Conservation (phyloP, 495 filamentous ascomycete genomes). For the Staphylotrichum longicolle region DNA sequence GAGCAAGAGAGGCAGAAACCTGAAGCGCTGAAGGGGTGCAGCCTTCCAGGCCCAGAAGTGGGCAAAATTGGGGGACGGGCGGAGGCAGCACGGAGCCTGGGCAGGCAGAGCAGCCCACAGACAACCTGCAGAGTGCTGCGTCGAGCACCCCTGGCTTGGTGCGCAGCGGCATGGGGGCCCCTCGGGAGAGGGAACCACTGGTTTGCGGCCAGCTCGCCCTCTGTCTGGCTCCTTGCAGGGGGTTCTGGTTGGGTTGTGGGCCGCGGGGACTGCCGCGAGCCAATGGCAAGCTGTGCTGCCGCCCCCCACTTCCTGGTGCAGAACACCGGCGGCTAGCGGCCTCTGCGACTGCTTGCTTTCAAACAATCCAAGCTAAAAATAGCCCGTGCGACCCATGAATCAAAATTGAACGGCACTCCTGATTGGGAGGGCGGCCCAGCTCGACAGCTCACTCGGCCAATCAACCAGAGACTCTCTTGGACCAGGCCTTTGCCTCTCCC, state of each 20-base stretch:
- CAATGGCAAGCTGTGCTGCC: conserved; percentile 20
- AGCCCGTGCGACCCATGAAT: conserved; percentile 29
- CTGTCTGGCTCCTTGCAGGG: conserved; percentile 29
- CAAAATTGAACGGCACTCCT: conserved; percentile 28
- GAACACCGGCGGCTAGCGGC: conserved; percentile 33
- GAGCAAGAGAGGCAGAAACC: not conserved
- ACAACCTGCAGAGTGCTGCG: conserved; percentile 4
- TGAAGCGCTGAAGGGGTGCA: conserved; percentile 15
- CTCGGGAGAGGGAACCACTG: conserved; percentile 10
- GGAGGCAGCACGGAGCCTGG: conserved; percentile 17
- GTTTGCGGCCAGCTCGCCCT: conserved; percentile 19
- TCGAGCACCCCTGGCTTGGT: conserved; percentile 2
- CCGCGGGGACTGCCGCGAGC: conserved; percentile 21
- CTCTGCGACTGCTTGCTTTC: conserved; percentile 32
- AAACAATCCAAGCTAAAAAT: conserved; percentile 37
- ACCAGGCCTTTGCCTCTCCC: not conserved
- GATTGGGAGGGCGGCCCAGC: conserved; percentile 23
- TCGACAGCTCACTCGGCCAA: conserved; percentile 15
- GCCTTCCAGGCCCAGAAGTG: conserved; percentile 12
- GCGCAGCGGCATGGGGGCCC: conserved; percentile 6
- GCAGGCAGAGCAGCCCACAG: conserved; percentile 14
- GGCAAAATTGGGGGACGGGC: conserved; percentile 6
- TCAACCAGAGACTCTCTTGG: not conserved
- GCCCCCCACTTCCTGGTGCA: conserved; percentile 17
- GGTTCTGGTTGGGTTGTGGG: conserved; percentile 24